Evolutionary conservation across 352 stramenopile species (phyloP).

Genomic region (Pythium chondricola): DNA sequence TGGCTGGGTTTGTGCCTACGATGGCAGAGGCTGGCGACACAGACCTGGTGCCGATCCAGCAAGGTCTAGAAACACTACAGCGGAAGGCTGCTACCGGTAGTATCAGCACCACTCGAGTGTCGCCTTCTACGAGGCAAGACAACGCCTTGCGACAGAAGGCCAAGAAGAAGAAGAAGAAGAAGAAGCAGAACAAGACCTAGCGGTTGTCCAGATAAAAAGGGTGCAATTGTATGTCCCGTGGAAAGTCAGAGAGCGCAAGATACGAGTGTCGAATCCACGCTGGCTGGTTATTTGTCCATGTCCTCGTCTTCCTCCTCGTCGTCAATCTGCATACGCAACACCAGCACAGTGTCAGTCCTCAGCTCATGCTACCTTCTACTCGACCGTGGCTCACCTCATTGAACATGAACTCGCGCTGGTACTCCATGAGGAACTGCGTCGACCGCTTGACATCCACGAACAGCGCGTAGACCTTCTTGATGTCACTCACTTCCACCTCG

Average conservation of each 20-base stretch:
- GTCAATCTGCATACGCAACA: conserved; percentile 19
- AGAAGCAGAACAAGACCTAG: conserved; percentile 5
- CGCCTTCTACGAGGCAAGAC: no score
- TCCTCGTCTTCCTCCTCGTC: conserved; percentile 38
- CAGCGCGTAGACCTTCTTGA: conserved; percentile 94
- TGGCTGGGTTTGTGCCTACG: no score
- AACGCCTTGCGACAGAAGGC: not conserved
- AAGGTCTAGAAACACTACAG: no score
- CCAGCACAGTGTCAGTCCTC: not conserved
- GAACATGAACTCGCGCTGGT: conserved; percentile 99
- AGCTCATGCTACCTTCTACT: not conserved
- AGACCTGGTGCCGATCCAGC: no score
- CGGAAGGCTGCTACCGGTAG: no score
- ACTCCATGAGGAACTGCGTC: conserved; percentile 99
- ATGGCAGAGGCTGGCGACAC: no score
- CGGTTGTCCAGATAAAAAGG: conserved; percentile 1
- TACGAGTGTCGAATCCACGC: no score
- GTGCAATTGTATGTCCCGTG: no score
- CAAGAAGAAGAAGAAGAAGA: conserved; percentile 9
- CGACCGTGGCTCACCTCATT: conserved; percentile 78
- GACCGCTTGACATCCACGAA: conserved; percentile 98
- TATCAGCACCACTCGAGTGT: no score
- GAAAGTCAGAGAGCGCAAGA: no score
- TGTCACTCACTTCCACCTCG: conserved; percentile 86
- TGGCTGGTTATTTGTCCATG: conserved; percentile 36